These are phyloP conservation scores for Populus euphratica DNA, from an alignment of 345 rosid genomes.

Conservation along the genomic window DNA sequence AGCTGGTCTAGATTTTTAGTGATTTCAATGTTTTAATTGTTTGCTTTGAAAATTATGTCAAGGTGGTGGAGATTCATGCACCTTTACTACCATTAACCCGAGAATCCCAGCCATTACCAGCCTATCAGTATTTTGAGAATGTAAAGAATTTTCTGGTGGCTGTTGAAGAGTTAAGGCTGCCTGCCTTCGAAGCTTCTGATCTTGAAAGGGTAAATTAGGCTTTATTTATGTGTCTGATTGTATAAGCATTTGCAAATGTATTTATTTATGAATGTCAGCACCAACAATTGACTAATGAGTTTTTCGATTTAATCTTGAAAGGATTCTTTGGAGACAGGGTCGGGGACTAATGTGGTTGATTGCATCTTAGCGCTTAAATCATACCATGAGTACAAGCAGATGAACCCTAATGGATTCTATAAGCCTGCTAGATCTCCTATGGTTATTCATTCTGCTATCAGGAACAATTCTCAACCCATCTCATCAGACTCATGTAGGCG, in stretches of 20 bases:
- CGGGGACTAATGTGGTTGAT: slow-evolving; percentile 74
- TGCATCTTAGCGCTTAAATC: slow-evolving; percentile 76
- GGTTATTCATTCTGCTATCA: slow-evolving; percentile 44
- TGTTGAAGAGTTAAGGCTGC: slow-evolving; percentile 66
- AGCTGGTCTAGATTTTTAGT: background rate
- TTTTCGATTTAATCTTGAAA: slow-evolving; percentile 24
- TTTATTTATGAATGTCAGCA: background rate
- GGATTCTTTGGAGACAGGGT: slow-evolving; percentile 78
- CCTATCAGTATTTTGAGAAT: slow-evolving; percentile 91
- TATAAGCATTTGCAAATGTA: background rate
- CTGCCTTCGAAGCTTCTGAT: slow-evolving; percentile 93
- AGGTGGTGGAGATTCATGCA: slow-evolving; percentile 77
- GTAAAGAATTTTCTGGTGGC: slow-evolving; percentile 85
- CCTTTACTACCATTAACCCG: slow-evolving; percentile 42
- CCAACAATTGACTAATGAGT: slow-evolving; percentile 8
- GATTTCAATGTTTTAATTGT: background rate
- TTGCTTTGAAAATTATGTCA: background rate
- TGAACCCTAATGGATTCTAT: slow-evolving; percentile 43
- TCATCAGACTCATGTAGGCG: slow-evolving; percentile 52
- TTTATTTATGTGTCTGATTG: background rate
- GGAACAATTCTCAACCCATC: slow-evolving; percentile 26
- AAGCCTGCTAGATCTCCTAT: slow-evolving; percentile 62
- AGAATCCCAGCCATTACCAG: slow-evolving; percentile 66
- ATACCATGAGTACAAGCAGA: slow-evolving; percentile 66
- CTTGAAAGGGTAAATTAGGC: slow-evolving; percentile 65